Evolutionary conservation across 208 protist species (phyloP).

Genomic region (Herpetomonas tarakana): DNA sequence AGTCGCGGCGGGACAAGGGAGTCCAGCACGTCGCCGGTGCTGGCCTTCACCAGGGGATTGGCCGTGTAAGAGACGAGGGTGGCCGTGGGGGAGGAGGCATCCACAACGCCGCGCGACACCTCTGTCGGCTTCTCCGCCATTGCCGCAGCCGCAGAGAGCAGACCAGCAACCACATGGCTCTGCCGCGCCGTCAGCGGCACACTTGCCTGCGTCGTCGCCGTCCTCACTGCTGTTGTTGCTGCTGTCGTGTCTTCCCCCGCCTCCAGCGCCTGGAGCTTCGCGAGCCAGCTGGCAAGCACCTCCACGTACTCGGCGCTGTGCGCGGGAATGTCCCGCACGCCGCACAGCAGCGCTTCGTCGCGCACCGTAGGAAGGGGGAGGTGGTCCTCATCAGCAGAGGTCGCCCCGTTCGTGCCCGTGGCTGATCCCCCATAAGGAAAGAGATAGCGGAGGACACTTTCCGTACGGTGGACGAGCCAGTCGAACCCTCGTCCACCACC

Average conservation of each 20-base stretch:
- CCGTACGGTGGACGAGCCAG: too few relatives aligned
- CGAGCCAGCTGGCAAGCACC: slow-evolving; percentile 13
- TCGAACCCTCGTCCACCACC: too few relatives aligned
- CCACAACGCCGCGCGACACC: not conserved
- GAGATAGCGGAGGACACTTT: too few relatives aligned
- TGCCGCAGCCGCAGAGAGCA: too few relatives aligned
- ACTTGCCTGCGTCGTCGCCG: not conserved
- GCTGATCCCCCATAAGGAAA: too few relatives aligned
- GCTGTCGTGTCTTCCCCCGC: slow-evolving; percentile 1
- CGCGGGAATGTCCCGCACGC: slow-evolving; percentile 14
- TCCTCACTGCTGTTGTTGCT: not conserved
- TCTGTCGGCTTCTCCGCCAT: not conserved
- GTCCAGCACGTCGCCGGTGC: slow-evolving; percentile 13
- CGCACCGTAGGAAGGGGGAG: not conserved
- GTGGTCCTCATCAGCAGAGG: not conserved
- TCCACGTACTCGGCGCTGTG: slow-evolving; percentile 13
- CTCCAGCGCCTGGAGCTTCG: slow-evolving; percentile 5
- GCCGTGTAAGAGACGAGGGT: slow-evolving; percentile 8
- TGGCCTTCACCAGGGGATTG: slow-evolving; percentile 14
- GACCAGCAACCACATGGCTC: too few relatives aligned
- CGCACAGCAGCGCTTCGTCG: slow-evolving; percentile 16
- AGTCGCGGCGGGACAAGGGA: slow-evolving; percentile 19
- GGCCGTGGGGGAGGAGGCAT: not conserved
- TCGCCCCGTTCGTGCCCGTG: not conserved
- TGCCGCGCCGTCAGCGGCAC: not conserved